Percentiles rank a stretch among this genome's conserved stretches.
These are phyloP conservation scores for Globisporangium emineosum DNA, from an alignment of 352 stramenopile species.

Conservation along the genomic window DNA sequence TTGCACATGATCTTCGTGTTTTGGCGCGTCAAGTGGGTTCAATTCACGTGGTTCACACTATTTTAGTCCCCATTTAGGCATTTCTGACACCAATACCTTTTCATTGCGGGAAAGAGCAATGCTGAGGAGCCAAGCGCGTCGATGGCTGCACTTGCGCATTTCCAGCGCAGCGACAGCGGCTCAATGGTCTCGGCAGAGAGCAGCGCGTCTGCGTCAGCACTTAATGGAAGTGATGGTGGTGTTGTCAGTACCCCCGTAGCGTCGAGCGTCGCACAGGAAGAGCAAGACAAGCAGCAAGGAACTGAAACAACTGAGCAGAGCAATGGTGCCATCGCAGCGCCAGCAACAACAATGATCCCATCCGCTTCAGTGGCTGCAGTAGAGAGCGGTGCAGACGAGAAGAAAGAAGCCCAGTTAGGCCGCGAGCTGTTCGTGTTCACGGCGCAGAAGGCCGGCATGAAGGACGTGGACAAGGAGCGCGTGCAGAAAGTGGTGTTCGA, in stretches of 20 bases:
- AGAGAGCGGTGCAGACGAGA: background rate
- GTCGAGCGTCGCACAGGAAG: background rate
- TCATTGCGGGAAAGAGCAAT: no score
- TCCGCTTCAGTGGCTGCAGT: background rate
- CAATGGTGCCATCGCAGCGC: background rate
- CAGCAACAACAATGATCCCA: background rate
- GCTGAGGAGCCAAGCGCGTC: no score
- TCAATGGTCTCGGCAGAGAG: background rate
- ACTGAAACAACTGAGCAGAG: background rate
- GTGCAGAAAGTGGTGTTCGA: conserved; percentile 93
- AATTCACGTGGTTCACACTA: background rate
- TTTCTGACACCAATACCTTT: background rate
- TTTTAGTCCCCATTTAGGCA: background rate
- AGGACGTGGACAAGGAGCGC: conserved; percentile 81
- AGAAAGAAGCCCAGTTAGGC: conserved; percentile 14
- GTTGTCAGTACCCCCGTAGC: background rate
- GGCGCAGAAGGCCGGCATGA: conserved; percentile 86
- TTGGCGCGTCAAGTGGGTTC: conserved; percentile 6
- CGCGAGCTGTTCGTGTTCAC: conserved; percentile 81
- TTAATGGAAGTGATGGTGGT: background rate
- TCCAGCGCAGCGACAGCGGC: background rate
- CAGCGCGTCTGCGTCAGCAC: background rate
- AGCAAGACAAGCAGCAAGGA: background rate
- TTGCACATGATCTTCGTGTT: background rate
- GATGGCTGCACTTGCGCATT: conserved; percentile 13